Percentiles rank a stretch among this genome's conserved stretches.
Evolutionary conservation across 2,329 filamentous ascomycete genomes (phyloP).

Genomic region (Colletotrichum limetticola): DNA sequence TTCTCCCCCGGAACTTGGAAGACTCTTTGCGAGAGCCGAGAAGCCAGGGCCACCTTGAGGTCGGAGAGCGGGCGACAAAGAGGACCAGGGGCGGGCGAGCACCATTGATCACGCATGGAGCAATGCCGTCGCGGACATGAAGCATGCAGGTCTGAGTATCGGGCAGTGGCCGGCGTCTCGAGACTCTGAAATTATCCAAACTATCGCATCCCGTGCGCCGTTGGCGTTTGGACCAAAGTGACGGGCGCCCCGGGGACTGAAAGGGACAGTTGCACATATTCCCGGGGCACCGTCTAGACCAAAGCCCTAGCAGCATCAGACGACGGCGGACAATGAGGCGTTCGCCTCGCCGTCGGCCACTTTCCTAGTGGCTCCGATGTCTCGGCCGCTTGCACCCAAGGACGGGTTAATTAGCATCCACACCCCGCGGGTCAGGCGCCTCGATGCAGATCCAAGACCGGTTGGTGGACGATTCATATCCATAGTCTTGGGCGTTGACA

Average conservation of each 20-base stretch:
- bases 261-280: slow-evolving; percentile 6
- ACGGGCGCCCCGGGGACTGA: slow-evolving; percentile 10
- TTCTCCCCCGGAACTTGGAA: slow-evolving; percentile 1
- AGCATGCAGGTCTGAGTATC: slow-evolving; percentile 31
- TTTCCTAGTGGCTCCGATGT: slow-evolving; percentile 20
- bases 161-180: slow-evolving; percentile 25
- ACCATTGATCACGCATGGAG: slow-evolving; percentile 29
- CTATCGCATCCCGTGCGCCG: slow-evolving; percentile 27
- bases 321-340: slow-evolving; percentile 14
- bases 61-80: neutral
- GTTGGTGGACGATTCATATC: slow-evolving; percentile 12
- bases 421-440: slow-evolving; percentile 1
- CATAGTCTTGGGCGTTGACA: slow-evolving; percentile 1
- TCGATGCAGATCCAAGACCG: slow-evolving; percentile 14
- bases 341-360: slow-evolving; percentile 19
- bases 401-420: slow-evolving; percentile 25
- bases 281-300: slow-evolving; percentile 10
- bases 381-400: slow-evolving; percentile 21
- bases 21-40: slow-evolving; percentile 6
- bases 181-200: slow-evolving; percentile 14
- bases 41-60: slow-evolving; percentile 22
- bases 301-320: slow-evolving; percentile 15
- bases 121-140: slow-evolving; percentile 15
- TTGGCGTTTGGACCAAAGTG: slow-evolving; percentile 28
- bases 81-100: slow-evolving; percentile 4